phyloP scores from a whole-genome alignment of 1,284 basidiomycete genomes.

The Heterobasidion annosum region DNA sequence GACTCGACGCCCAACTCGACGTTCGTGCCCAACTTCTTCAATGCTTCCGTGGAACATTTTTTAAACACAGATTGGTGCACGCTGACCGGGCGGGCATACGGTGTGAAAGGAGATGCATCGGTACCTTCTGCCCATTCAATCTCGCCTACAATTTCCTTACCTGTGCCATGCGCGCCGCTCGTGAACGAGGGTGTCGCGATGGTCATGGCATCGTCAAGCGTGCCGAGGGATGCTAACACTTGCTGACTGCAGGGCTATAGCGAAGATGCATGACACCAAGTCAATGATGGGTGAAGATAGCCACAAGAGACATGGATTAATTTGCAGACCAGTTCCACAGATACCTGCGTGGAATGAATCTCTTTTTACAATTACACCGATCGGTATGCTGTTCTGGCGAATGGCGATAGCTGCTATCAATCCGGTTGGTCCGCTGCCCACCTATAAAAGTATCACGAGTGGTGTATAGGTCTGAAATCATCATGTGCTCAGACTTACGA shows the following conservation, averaged over 20 bases:
- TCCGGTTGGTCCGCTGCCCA: conserved; percentile 17
- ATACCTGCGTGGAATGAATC: conserved; percentile 10
- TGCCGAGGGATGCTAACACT: conserved; percentile 8
- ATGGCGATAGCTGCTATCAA: conserved; percentile 16
- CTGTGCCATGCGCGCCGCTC: conserved; percentile 4
- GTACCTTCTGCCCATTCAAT: conserved; percentile 4
- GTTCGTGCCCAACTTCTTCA: conserved; percentile 6
- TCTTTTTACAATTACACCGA: conserved; percentile 15
- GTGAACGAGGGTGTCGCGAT: conserved; percentile 2
- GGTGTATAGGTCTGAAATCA: not conserved
- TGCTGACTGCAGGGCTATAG: conserved; percentile 9
- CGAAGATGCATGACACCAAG: not conserved
- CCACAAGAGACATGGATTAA: not conserved
- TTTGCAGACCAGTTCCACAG: conserved; percentile 9
- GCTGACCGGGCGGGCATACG: not conserved
- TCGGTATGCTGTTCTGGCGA: conserved; percentile 13
- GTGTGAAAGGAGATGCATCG: not conserved
- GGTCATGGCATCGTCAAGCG: conserved; percentile 9
- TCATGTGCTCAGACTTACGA: not conserved
- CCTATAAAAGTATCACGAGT: conserved; percentile 5
- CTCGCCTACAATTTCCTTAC: not conserved
- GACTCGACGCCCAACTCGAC: conserved; percentile 12
- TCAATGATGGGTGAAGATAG: not conserved
- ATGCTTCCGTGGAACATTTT: conserved; percentile 7
- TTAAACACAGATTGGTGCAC: conserved; percentile 7